Conservation (phyloP, 2,329 filamentous ascomycete species). For the Diaporthe citriasiana region DNA sequence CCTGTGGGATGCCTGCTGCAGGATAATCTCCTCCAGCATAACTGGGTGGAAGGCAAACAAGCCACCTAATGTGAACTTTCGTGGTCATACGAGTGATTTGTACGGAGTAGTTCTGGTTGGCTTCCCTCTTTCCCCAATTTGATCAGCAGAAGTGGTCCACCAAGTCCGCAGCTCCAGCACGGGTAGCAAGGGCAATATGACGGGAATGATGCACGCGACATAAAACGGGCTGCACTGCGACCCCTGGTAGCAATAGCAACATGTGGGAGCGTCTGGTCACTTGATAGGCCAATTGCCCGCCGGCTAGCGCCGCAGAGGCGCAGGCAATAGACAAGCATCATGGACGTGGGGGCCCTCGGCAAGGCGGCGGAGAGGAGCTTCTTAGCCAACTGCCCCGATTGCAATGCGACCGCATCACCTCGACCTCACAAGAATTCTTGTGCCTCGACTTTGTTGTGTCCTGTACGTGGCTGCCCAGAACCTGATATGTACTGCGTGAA, state of each 20-base stretch:
- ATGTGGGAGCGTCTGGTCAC: constrained; percentile 20
- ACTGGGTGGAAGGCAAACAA: too few relatives aligned
- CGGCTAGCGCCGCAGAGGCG: constrained; percentile 25
- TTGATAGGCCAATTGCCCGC: constrained; percentile 41
- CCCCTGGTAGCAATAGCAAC: not conserved
- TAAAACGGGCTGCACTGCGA: not conserved
- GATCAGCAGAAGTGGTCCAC: not conserved
- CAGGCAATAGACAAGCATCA: constrained; percentile 11
- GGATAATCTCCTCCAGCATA: too few relatives aligned
- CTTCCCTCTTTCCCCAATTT: not conserved
- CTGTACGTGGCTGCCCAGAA: too few relatives aligned
- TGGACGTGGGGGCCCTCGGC: constrained; percentile 29
- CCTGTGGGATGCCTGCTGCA: too few relatives aligned
- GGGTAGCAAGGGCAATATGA: not conserved
- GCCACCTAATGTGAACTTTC: too few relatives aligned
- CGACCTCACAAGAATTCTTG: not conserved
- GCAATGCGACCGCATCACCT: constrained; percentile 28
- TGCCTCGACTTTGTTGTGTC: not conserved
- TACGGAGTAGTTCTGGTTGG: not conserved
- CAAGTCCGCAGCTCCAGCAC: not conserved
- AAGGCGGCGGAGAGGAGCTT: constrained; percentile 9
- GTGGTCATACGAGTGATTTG: too few relatives aligned
- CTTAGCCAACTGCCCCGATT: constrained; percentile 4
- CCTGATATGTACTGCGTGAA: not conserved
- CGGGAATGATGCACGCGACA: constrained; percentile 3